Percentiles rank a stretch among this genome's conserved stretches.
Evolutionary conservation across 345 rosid genomes (phyloP).

Genomic region (Syzygium oleosum): DNA sequence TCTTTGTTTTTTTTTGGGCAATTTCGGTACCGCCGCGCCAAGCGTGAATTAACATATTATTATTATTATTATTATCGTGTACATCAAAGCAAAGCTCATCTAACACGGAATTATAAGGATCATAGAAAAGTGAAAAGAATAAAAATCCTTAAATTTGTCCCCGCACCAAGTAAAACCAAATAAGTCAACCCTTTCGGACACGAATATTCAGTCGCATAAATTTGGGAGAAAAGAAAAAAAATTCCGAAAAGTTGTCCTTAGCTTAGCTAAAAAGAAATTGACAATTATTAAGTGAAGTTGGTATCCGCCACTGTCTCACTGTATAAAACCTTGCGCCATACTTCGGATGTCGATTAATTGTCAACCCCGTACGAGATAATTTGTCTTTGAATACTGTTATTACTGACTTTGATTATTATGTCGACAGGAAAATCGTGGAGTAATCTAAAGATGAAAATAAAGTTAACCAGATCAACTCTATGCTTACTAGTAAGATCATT

Average conservation of each 20-base stretch:
- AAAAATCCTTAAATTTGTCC: background rate
- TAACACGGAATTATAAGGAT: background rate
- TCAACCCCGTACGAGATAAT: too few relatives aligned
- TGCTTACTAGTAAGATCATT: background rate
- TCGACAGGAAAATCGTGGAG: background rate
- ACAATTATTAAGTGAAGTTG: background rate
- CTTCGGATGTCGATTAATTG: background rate
- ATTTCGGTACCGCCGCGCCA: too few relatives aligned
- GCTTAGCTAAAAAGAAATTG: background rate
- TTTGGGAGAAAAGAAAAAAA: background rate
- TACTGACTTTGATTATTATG: accelerated
- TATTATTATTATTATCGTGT: background rate
- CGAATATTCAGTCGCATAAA: background rate
- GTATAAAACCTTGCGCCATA: background rate
- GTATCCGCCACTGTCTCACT: background rate
- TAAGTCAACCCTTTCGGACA: background rate
- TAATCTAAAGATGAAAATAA: background rate
- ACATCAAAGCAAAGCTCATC: background rate
- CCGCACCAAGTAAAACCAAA: background rate
- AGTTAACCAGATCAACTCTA: background rate
- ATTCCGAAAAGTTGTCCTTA: background rate
- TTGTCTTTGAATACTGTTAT: background rate
- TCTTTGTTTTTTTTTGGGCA: too few relatives aligned
- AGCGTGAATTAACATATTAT: too few relatives aligned
- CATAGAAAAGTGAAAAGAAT: background rate